Evolutionary conservation across 805 yeast species (phyloP).

Genomic region (Cyberlindnera euphorbiae): DNA sequence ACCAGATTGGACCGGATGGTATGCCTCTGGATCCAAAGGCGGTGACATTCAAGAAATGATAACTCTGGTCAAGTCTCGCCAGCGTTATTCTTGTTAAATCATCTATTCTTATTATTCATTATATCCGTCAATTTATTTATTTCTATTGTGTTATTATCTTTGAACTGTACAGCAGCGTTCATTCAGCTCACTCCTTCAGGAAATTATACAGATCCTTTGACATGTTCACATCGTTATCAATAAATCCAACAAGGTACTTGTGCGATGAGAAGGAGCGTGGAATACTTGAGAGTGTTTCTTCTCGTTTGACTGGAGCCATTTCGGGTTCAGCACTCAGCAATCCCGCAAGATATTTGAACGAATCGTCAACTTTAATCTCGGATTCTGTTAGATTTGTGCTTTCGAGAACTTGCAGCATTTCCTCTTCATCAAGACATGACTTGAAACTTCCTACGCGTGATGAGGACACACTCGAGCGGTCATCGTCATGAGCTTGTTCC

Average conservation of each 20-base stretch:
- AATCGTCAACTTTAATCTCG: conserved; percentile 30
- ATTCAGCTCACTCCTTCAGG: conserved; percentile 1
- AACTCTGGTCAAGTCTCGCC: too few species aligned
- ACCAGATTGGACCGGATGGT: conserved; percentile 62
- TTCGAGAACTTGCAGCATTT: conserved; percentile 4
- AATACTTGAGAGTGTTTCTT: conserved; percentile 17
- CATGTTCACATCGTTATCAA: conserved; percentile 24
- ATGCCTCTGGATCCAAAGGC: conserved; percentile 64
- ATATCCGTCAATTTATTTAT: too few species aligned
- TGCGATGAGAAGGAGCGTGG: conserved; percentile 32
- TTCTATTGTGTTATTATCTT: not conserved
- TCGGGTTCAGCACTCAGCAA: too few species aligned
- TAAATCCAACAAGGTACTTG: conserved; percentile 31
- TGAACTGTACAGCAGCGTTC: not conserved
- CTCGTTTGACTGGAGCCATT: conserved; percentile 7
- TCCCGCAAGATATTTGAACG: conserved; percentile 41
- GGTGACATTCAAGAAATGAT: conserved; percentile 37
- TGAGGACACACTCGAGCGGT: not conserved
- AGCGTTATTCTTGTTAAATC: too few species aligned
- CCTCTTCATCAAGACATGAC: conserved; percentile 18
- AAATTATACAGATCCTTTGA: conserved; percentile 18
- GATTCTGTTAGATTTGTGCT: not conserved
- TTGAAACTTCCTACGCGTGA: conserved; percentile 19
- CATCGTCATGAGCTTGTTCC: too few species aligned
- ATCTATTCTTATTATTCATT: too few species aligned